Evolutionary conservation across 441 rosid genomes (phyloP), one percentile per base, ranked within the genome.

Genomic region (Flueggea neowawraea): DNA sequence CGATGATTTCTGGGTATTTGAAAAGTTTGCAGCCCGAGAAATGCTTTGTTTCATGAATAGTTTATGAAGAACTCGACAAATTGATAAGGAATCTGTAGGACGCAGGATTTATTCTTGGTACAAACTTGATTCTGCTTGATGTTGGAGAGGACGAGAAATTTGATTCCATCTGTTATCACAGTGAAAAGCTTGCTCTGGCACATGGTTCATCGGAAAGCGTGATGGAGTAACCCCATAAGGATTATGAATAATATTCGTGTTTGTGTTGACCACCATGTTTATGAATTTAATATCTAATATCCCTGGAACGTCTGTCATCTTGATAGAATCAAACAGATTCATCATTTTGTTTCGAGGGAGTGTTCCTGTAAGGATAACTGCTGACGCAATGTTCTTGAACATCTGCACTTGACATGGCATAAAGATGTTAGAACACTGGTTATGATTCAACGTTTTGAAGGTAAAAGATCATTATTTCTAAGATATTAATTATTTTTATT

Each of bases 101-200:
- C 59, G 70, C 69, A 63, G 87, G 89, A 14, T 84, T 76, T 66
- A 63, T 39, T 64, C 82, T 86, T 16, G 64, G 78, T 63, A 74
- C 78, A 53, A 70, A 67, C 44, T 63, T 74, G 66, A 89, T 84
- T 63, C 68, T 86, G 53, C 92, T 80, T 64, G 71, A 84, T 67
- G 80, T 84, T 14, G 74, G 61, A 9, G 84, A 80, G 69, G 82
- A 75, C 51, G 89, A 86, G 68, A 86, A 86, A 63, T 45, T 76
- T 49, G 74, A 75, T 55, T 82, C 87, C 60, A 75, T 84, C 44
- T 72, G 75, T 68, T 82, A 79, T 68, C 92, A 84, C 64, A 80
- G 89, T 48, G 89, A 84, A 78, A 86, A 86, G 67, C 85, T 84
- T 62, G 92, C 92, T 54, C 80, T 84, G 53, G 87, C 86, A 58